phyloP scores from a whole-genome alignment of 2,329 filamentous ascomycete genomes.

The Aspergillus tamarii region DNA sequence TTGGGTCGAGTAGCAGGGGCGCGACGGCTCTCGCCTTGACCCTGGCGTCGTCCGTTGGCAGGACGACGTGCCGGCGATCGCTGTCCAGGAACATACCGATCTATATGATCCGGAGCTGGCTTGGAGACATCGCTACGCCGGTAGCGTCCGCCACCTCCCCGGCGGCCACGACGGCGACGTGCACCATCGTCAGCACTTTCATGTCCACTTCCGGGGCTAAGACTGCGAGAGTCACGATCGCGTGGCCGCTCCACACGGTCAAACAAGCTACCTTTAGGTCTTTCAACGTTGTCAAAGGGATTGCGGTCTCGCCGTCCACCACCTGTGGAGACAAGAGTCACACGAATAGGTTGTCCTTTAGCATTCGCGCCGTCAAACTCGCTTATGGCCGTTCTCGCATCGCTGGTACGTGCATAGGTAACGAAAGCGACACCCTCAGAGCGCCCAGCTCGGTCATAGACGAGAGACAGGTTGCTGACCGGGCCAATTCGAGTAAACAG shows the following conservation, averaged over 20 bases:
- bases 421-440: slow-evolving; percentile 85
- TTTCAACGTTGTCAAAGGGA: slow-evolving; percentile 55
- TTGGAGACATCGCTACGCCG: slow-evolving; percentile 58
- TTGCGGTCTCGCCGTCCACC: slow-evolving; percentile 41
- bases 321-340: slow-evolving; percentile 65
- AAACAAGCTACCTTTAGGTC: slow-evolving; percentile 65
- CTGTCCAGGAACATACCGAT: slow-evolving; percentile 74
- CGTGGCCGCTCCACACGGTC: slow-evolving; percentile 59
- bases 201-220: slow-evolving; percentile 44
- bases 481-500: slow-evolving; percentile 79
- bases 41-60: slow-evolving; percentile 53
- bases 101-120: slow-evolving; percentile 68
- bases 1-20: slow-evolving; percentile 62
- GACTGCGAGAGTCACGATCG: slow-evolving; percentile 44
- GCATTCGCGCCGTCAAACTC: slow-evolving; percentile 91
- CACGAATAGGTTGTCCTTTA: slow-evolving; percentile 80
- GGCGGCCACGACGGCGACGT: slow-evolving; percentile 47
- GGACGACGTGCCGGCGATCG: slow-evolving; percentile 45
- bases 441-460: slow-evolving; percentile 86
- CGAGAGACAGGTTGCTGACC: slow-evolving; percentile 68
- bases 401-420: slow-evolving; percentile 71
- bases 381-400: slow-evolving; percentile 73
- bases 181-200: slow-evolving; percentile 35
- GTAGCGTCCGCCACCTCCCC: slow-evolving; percentile 41
- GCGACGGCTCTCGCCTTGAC: slow-evolving; percentile 37